These are phyloP conservation scores for Margaritispora aquatica DNA, from an alignment of 495 filamentous ascomycete species.

Conservation along the genomic window DNA sequence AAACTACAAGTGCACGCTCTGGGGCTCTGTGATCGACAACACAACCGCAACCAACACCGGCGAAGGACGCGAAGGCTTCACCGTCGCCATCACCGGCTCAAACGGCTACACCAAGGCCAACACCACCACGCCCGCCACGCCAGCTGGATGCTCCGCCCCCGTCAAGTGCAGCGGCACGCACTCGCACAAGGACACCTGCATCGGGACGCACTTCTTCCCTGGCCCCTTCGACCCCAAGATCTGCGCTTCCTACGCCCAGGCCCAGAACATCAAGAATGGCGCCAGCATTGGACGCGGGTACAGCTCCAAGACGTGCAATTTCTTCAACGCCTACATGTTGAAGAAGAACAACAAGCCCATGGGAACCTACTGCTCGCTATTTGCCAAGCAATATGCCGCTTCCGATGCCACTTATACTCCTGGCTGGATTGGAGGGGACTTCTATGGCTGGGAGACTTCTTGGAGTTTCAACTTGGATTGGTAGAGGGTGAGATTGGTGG, in stretches of 20 bases:
- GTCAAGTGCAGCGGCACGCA: background rate
- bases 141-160: background rate
- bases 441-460: background rate
- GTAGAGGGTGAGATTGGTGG: too few species aligned
- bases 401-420: background rate
- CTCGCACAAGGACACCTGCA: background rate
- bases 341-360: background rate
- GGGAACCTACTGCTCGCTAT: background rate
- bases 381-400: background rate
- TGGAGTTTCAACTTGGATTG: background rate
- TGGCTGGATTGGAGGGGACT: background rate
- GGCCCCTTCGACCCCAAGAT: background rate
- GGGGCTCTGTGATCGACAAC: background rate
- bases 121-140: background rate
- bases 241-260: background rate
- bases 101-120: background rate
- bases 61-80: background rate
- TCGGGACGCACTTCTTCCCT: background rate
- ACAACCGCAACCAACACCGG: background rate
- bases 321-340: background rate
- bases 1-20: background rate
- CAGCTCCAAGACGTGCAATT: background rate
- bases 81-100: background rate
- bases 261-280: background rate
- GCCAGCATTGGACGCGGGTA: background rate